Evolutionary conservation across 495 filamentous ascomycete species (phyloP).

Genomic region (Podospora pseudoanserina): DNA sequence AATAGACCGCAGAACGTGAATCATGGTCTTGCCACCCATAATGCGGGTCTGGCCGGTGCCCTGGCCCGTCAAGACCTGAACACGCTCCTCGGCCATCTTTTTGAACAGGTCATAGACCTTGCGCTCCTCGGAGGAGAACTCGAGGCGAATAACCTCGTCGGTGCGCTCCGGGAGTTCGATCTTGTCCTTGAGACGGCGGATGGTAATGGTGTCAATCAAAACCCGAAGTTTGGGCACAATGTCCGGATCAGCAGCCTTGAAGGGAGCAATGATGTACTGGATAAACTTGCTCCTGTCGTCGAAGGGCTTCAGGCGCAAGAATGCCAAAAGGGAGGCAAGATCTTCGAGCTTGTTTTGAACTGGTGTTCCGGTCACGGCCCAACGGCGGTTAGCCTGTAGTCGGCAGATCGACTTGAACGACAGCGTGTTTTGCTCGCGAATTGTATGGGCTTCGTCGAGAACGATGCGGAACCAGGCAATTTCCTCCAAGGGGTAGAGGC

Average conservation of each 20-base stretch:
- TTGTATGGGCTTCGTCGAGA: slow-evolving; percentile 92
- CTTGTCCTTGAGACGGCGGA: slow-evolving; percentile 88
- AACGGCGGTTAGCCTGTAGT: slow-evolving; percentile 77
- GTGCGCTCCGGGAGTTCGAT: slow-evolving; percentile 73
- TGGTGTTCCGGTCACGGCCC: slow-evolving; percentile 93
- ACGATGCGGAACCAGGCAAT: slow-evolving; percentile 95
- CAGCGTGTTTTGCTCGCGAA: slow-evolving; percentile 75
- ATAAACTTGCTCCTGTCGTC: slow-evolving; percentile 70
- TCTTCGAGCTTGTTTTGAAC: slow-evolving; percentile 92
- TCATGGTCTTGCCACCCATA: slow-evolving; percentile 77
- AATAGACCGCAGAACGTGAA: slow-evolving; percentile 86
- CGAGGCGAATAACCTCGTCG: slow-evolving; percentile 65
- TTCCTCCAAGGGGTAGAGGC: slow-evolving; percentile 62
- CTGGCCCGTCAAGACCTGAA: slow-evolving; percentile 48
- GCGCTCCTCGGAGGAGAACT: slow-evolving; percentile 51
- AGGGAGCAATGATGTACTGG: slow-evolving; percentile 74
- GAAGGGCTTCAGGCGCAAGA: slow-evolving; percentile 82
- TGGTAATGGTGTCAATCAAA: slow-evolving; percentile 87
- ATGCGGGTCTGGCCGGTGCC: slow-evolving; percentile 50
- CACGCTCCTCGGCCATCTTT: slow-evolving; percentile 49
- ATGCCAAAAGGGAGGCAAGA: slow-evolving; percentile 83
- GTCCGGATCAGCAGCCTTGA: slow-evolving; percentile 75
- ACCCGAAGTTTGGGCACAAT: slow-evolving; percentile 80
- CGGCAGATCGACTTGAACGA: slow-evolving; percentile 80
- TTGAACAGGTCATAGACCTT: slow-evolving; percentile 55